Conservation (phyloP, 1,284 basidiomycete species). For the Boletus semigastroideus region DNA sequence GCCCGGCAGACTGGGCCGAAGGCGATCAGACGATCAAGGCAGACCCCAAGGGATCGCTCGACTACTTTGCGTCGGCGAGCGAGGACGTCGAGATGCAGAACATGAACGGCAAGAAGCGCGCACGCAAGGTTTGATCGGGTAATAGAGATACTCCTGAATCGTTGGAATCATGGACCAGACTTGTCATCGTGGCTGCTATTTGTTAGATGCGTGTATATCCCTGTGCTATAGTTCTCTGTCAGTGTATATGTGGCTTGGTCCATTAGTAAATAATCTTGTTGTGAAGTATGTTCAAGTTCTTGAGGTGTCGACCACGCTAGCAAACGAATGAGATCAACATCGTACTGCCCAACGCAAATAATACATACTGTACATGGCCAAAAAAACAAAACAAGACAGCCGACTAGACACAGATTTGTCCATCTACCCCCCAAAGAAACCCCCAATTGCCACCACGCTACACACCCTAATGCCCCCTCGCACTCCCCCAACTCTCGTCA, state of each 20-base stretch:
- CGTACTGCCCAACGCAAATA: neutral
- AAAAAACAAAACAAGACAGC: neutral
- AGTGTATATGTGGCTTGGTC: neutral
- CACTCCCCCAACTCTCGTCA: constrained; percentile 31
- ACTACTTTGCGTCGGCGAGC: constrained; percentile 62
- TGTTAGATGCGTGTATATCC: constrained; percentile 1
- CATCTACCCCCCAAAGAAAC: constrained; percentile 1
- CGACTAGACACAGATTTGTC: neutral
- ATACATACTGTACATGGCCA: constrained; percentile 2
- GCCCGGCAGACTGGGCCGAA: constrained; percentile 85
- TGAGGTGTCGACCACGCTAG: too few relatives aligned
- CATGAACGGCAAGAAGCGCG: constrained; percentile 30
- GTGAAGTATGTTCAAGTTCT: too few relatives aligned
- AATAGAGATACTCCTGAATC: neutral
- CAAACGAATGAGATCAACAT: too few relatives aligned
- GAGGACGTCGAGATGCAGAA: constrained; percentile 32
- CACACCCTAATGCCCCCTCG: constrained; percentile 14
- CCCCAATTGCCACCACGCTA: neutral
- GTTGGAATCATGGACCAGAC: neutral
- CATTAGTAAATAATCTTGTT: neutral
- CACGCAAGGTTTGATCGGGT: constrained; percentile 14
- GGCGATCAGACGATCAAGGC: constrained; percentile 77
- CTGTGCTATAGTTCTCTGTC: neutral
- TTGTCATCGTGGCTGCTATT: neutral
- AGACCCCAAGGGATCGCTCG: constrained; percentile 67